Evolutionary conservation across 352 stramenopile genomes (phyloP).

Genomic region (Phytophthora europaea): DNA sequence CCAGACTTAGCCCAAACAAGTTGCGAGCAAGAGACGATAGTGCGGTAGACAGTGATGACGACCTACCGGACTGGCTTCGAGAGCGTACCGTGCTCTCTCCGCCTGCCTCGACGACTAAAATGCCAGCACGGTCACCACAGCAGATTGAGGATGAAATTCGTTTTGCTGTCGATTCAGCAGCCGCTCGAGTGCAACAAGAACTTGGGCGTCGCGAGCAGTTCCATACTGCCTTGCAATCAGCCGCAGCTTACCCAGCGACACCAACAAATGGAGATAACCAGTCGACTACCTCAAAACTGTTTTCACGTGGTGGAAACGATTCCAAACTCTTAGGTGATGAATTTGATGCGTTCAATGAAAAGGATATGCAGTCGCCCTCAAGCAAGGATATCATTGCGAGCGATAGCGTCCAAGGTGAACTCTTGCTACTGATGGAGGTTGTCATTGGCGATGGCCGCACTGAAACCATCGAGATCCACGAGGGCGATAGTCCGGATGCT

Average conservation of each 20-base stretch:
- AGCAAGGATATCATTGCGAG: neutral
- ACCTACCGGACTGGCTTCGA: conserved; percentile 40
- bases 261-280: conserved; percentile 4
- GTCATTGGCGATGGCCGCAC: conserved; percentile 75
- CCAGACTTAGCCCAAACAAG: conserved; percentile 5
- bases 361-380: neutral
- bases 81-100: conserved; percentile 22
- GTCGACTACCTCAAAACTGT: conserved; percentile 20
- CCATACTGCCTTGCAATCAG: conserved; percentile 40
- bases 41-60: conserved; percentile 19
- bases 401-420: conserved; percentile 35
- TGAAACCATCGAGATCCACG: conserved; percentile 77
- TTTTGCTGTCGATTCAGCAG: conserved; percentile 60
- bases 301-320: conserved; percentile 9
- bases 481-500: conserved; percentile 53
- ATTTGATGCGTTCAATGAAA: conserved; percentile 18
- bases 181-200: conserved; percentile 47
- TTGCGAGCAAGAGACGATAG: conserved; percentile 6
- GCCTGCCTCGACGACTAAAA: conserved; percentile 22
- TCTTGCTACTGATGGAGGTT: conserved; percentile 83
- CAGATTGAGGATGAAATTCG: conserved; percentile 75
- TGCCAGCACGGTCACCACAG: conserved; percentile 43
- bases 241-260: conserved; percentile 14
- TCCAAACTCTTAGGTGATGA: neutral
- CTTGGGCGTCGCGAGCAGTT: conserved; percentile 54